Conservation (phyloP, 73 alveolate species). For the Paramecium sexaurelia region DNA sequence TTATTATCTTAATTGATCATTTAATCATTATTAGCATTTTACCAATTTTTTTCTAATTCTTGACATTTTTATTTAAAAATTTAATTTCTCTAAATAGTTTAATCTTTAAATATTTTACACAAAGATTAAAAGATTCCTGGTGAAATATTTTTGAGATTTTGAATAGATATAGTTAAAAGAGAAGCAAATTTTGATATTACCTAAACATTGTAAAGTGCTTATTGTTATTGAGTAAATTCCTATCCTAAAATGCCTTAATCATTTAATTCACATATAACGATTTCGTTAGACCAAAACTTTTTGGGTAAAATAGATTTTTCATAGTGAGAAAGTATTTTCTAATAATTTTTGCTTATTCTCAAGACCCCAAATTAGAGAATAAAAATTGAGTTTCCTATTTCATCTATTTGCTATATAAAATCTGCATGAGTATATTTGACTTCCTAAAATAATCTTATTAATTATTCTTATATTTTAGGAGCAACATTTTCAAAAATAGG, state of each 20-base stretch:
- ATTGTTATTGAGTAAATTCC: neutral
- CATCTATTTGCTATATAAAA: neutral
- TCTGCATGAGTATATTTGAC: neutral
- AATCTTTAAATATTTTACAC: neutral
- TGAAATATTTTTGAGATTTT: neutral
- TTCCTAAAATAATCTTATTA: neutral
- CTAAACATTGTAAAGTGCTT: neutral
- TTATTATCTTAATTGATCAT: neutral
- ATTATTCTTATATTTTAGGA: neutral
- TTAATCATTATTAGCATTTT: neutral
- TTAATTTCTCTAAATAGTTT: neutral
- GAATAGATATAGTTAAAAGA: neutral
- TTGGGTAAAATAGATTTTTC: neutral
- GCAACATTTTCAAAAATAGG: neutral
- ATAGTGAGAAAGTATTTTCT: neutral
- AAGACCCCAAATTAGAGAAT: neutral
- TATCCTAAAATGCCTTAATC: constrained; percentile 1
- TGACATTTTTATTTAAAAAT: neutral
- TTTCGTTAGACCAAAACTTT: neutral
- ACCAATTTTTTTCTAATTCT: constrained; percentile 13
- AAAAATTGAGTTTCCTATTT: neutral
- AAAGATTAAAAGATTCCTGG: neutral
- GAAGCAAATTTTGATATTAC: neutral
- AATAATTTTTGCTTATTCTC: neutral
- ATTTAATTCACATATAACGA: neutral